Percentiles rank a stretch among this genome's conserved stretches.
Conservation (phyloP, 1,284 basidiomycete species). For the Pholiota adiposa region DNA sequence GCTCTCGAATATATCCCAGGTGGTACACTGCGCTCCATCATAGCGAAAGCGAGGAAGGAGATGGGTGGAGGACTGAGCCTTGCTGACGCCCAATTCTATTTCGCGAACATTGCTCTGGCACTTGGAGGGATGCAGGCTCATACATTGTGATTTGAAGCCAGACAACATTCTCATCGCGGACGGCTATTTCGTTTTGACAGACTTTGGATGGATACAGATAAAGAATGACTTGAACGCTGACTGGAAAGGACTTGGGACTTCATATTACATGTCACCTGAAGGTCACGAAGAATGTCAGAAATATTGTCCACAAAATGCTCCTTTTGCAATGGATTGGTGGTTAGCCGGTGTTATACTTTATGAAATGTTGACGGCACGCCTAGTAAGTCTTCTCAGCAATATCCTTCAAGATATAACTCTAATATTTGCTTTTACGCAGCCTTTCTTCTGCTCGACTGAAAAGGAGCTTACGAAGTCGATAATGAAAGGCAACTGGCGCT, state of each 20-base stretch:
- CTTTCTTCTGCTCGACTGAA: constrained; percentile 4
- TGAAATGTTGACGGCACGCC: constrained; percentile 69
- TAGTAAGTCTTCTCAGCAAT: constrained; percentile 39
- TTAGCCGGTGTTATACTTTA: constrained; percentile 74
- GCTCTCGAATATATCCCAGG: constrained; percentile 51
- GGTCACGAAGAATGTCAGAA: constrained; percentile 27
- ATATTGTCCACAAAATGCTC: constrained; percentile 38
- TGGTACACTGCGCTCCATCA: constrained; percentile 42
- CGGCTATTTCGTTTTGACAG: constrained; percentile 70
- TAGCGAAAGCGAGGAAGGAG: constrained; percentile 22
- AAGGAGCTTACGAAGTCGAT: constrained; percentile 17
- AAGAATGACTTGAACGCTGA: constrained; percentile 36
- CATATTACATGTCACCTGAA: constrained; percentile 77
- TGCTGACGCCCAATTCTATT: constrained; percentile 49
- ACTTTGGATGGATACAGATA: constrained; percentile 70
- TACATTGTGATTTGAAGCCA: constrained; percentile 88
- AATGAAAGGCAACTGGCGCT: constrained; percentile 32
- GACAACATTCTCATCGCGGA: constrained; percentile 78
- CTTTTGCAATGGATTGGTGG: constrained; percentile 75
- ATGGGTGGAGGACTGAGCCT: constrained; percentile 32
- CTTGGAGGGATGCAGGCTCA: constrained; percentile 56
- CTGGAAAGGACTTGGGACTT: constrained; percentile 61
- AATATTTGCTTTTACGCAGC: neutral
- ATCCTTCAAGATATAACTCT: neutral
- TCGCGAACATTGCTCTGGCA: constrained; percentile 66